Evolutionary conservation across 1,284 basidiomycete genomes (phyloP).

Genomic region (Mrakiaceae sp.): DNA sequence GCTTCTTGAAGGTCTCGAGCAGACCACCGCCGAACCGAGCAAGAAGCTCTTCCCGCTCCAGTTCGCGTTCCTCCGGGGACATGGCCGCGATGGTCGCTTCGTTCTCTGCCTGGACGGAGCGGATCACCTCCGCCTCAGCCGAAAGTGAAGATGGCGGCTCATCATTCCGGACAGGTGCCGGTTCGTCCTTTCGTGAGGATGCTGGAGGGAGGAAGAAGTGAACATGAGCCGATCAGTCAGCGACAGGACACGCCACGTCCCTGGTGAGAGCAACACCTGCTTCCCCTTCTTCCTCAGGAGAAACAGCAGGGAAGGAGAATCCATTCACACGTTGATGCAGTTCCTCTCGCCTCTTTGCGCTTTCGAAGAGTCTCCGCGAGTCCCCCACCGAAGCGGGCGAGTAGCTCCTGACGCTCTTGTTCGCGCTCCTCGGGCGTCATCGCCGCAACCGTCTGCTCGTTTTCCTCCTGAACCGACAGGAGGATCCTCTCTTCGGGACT

Average conservation of each 20-base stretch:
- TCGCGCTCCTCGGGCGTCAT: slow-evolving; percentile 52
- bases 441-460: slow-evolving; percentile 42
- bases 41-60: slow-evolving; percentile 9
- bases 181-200: background rate
- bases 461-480: slow-evolving; percentile 39
- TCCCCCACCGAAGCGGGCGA: slow-evolving; percentile 13
- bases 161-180: no score
- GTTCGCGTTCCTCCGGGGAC: slow-evolving; percentile 46
- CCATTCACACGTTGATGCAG: no score
- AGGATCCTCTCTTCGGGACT: slow-evolving; percentile 5
- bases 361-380: slow-evolving; percentile 3
- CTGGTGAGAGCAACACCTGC: no score
- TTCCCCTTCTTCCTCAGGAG: background rate
- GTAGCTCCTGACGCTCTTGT: slow-evolving; percentile 10
- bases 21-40: slow-evolving; percentile 14
- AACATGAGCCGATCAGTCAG: no score
- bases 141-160: background rate
- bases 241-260: background rate
- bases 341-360: background rate
- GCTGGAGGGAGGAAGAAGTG: background rate
- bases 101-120: slow-evolving; percentile 42
- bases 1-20: background rate
- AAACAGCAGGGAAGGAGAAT: no score
- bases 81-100: slow-evolving; percentile 45
- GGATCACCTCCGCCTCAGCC: slow-evolving; percentile 6